Evolutionary conservation across 2,329 filamentous ascomycete species (phyloP), one percentile per base, ranked within the genome.

Genomic region (Sporothrix sp.): DNA sequence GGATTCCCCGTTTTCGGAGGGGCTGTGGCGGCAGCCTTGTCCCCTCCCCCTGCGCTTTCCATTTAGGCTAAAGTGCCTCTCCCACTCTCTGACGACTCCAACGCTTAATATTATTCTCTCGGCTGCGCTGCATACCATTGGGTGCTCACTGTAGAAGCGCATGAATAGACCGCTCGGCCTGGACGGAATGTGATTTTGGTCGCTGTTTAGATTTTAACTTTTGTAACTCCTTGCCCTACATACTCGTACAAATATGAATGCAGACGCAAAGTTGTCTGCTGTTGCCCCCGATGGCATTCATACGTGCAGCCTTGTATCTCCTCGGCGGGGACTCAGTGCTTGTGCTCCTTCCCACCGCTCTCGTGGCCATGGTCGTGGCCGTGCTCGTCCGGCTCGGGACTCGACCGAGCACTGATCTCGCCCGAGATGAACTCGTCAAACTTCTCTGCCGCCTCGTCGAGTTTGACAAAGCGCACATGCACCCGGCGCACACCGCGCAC

Each of bases 401-500:
- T 80, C 36, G 67, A 70, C 59, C 69, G 68, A 13, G 73, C 69
- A 58, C 74, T 80, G 9, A 84, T 70, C 56, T 84, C 76, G 2
- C 78, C 77, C 2, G 75, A 68, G 55, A 90, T 85, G 60, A 89
- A 90, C 65, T 97, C 89, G 63, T 95, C 86, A 54, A 85, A 82
- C 60, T 68, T 70, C 36, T 71, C 70, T 27, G 71, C 66, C 11
- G 70, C 66, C 25, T 75, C 73, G 16, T 85, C 82, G 58, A 79
- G 79, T 33, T 84, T 78, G 27, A 93, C 79, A 63, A 97, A 97
- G 37, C 89, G 82, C 47, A 97, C 77, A 55, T 85, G 84, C 30
- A 98, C 78, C 56, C 85, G 80, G 65, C 88, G 83, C 35, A 93
- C 87, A 1, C 93, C 91, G 54, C 87, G 80, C 13, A 96, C 86